Evolutionary conservation across 768 basidiomycete genomes (phyloP).

Genomic region (Rhizopogon rudus): DNA sequence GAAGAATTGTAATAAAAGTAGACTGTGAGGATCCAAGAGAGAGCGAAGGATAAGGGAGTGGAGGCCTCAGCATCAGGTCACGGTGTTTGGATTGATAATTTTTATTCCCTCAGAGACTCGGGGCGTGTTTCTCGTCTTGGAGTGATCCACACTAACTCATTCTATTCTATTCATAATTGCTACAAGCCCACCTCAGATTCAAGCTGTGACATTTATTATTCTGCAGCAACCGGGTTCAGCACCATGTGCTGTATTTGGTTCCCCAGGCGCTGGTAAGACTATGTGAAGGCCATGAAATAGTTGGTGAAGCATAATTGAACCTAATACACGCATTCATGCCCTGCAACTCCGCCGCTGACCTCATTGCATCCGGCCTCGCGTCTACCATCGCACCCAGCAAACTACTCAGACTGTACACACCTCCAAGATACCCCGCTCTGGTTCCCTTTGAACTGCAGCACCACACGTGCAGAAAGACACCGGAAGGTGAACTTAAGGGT

Average conservation of each 20-base stretch:
- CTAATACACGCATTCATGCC: slow-evolving; percentile 50
- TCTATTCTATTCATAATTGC: slow-evolving; percentile 38
- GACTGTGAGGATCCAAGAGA: no score
- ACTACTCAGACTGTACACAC: slow-evolving; percentile 52
- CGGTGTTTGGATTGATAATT: slow-evolving; percentile 34
- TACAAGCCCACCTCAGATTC: slow-evolving; percentile 41
- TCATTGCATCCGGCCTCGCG: no score
- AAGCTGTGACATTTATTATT: slow-evolving; percentile 44
- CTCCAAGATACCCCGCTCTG: slow-evolving; percentile 33
- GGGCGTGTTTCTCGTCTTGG: background rate
- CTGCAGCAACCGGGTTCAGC: slow-evolving; percentile 37
- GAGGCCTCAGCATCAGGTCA: no score
- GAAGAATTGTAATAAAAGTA: no score
- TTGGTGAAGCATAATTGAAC: slow-evolving; percentile 33
- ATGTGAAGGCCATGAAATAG: slow-evolving; percentile 58
- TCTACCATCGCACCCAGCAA: slow-evolving; percentile 25
- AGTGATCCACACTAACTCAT: slow-evolving; percentile 14
- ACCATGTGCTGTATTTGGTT: slow-evolving; percentile 60
- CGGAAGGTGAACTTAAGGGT: no score
- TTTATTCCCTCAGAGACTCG: slow-evolving; percentile 36
- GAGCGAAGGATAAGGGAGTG: no score
- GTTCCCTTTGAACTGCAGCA: slow-evolving; percentile 34
- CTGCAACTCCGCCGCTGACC: slow-evolving; percentile 63
- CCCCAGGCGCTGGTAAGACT: slow-evolving; percentile 68
- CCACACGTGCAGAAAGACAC: slow-evolving; percentile 35